phyloP scores from a whole-genome alignment of 2,329 filamentous ascomycete species.

The Lizonia empirigonia region DNA sequence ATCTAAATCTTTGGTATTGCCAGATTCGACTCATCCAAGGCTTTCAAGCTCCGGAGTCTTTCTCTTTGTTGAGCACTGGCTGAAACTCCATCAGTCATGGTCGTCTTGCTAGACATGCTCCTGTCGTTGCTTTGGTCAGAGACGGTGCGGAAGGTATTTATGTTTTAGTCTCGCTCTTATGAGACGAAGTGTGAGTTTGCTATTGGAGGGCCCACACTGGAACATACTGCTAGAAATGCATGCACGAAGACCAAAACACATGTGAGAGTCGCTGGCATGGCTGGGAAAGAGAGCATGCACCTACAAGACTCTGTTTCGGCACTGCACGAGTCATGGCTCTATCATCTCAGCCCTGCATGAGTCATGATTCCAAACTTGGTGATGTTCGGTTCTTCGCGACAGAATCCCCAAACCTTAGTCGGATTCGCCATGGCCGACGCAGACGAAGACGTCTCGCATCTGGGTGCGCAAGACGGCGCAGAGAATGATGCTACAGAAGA shows the following conservation, averaged over 20 bases:
- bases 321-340: too few species aligned
- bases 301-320: too few species aligned
- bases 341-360: conserved; percentile 11
- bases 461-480: conserved; percentile 29
- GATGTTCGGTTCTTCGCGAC: conserved; percentile 6
- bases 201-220: too few species aligned
- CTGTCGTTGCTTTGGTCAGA: not conserved
- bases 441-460: conserved; percentile 42
- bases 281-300: too few species aligned
- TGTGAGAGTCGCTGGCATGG: too few species aligned
- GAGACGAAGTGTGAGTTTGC: too few species aligned
- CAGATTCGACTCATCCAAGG: not conserved
- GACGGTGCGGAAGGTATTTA: too few species aligned
- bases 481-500: conserved; percentile 71
- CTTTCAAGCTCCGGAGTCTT: not conserved
- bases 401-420: not conserved
- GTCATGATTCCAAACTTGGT: conserved; percentile 17
- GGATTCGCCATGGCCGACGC: conserved; percentile 40
- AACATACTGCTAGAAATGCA: too few species aligned
- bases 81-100: not conserved
- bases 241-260: too few species aligned
- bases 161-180: too few species aligned
- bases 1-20: not conserved
- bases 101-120: not conserved
- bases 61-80: not conserved